Conservation (phyloP, 371 early-diverging fungal genomes). For the Mortierella polycephala region DNA sequence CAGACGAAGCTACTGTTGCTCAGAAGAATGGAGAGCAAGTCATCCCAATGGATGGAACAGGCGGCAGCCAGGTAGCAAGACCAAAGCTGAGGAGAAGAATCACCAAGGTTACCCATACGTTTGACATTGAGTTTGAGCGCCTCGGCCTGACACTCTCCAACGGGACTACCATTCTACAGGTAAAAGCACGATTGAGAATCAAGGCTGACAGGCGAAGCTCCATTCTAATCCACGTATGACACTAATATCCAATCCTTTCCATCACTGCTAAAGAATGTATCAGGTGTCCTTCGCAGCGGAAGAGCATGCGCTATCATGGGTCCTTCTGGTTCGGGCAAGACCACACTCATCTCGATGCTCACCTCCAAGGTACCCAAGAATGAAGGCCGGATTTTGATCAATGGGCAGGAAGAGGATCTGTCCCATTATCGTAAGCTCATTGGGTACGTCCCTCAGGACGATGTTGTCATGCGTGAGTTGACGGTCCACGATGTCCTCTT, state of each 20-base stretch:
- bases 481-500: conserved; percentile 67
- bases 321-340: conserved; percentile 78
- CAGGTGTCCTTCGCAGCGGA: conserved; percentile 62
- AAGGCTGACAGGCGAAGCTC: not conserved
- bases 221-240: too few species aligned
- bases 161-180: conserved; percentile 64
- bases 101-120: conserved; percentile 44
- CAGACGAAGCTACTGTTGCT: not conserved
- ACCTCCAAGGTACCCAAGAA: conserved; percentile 71
- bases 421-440: conserved; percentile 72
- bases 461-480: conserved; percentile 72
- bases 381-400: conserved; percentile 68
- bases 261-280: conserved; percentile 53
- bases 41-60: conserved; percentile 21
- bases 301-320: conserved; percentile 81
- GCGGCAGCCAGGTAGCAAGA: conserved; percentile 4
- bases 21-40: conserved; percentile 23
- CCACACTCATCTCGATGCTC: conserved; percentile 61
- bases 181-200: not conserved
- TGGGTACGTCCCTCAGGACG: conserved; percentile 76
- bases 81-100: conserved; percentile 23
- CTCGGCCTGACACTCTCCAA: conserved; percentile 63
- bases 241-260: not conserved
- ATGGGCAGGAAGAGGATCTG: conserved; percentile 70
- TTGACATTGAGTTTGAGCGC: conserved; percentile 68